Conservation (phyloP, 2,329 filamentous ascomycete species). For the Claviceps cyperi region DNA sequence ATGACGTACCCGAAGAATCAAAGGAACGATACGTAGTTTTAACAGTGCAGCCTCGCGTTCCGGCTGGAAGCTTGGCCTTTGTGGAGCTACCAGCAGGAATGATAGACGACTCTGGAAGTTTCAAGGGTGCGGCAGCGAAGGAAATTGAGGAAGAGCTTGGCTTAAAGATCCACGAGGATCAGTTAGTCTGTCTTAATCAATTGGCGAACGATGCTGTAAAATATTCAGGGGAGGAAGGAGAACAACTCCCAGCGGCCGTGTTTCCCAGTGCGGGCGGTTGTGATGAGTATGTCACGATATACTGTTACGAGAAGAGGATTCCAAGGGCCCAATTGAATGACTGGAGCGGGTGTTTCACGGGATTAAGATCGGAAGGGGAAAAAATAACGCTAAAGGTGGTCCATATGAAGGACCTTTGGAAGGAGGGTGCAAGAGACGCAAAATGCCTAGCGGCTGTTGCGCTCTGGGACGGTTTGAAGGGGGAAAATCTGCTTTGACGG, state of each 20-base stretch:
- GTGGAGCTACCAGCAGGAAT: slow-evolving; percentile 44
- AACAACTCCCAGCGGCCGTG: slow-evolving; percentile 30
- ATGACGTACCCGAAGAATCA: slow-evolving; percentile 25
- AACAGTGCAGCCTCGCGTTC: slow-evolving; percentile 44
- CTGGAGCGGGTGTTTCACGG: slow-evolving; percentile 44
- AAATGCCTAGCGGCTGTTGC: slow-evolving; percentile 46
- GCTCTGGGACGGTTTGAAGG: slow-evolving; percentile 40
- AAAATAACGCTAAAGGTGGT: slow-evolving; percentile 48
- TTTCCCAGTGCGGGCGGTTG: slow-evolving; percentile 45
- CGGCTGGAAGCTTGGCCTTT: slow-evolving; percentile 39
- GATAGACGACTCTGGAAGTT: slow-evolving; percentile 39
- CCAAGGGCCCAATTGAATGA: slow-evolving; percentile 33
- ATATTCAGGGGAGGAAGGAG: slow-evolving; percentile 14
- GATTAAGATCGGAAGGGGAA: slow-evolving; percentile 42
- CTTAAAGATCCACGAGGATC: slow-evolving; percentile 31
- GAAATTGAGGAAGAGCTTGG: slow-evolving; percentile 49
- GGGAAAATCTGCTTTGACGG: slow-evolving; percentile 27
- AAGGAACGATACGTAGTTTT: slow-evolving; percentile 42
- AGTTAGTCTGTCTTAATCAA: slow-evolving; percentile 37
- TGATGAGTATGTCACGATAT: slow-evolving; percentile 46
- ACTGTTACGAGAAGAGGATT: slow-evolving; percentile 39
- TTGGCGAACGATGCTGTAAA: slow-evolving; percentile 23
- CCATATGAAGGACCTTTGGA: slow-evolving; percentile 41
- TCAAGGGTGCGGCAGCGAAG: slow-evolving; percentile 41
- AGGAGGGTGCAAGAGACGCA: slow-evolving; percentile 39